Conservation (phyloP, 805 yeast genomes). For the Suhomyces prunicola region DNA sequence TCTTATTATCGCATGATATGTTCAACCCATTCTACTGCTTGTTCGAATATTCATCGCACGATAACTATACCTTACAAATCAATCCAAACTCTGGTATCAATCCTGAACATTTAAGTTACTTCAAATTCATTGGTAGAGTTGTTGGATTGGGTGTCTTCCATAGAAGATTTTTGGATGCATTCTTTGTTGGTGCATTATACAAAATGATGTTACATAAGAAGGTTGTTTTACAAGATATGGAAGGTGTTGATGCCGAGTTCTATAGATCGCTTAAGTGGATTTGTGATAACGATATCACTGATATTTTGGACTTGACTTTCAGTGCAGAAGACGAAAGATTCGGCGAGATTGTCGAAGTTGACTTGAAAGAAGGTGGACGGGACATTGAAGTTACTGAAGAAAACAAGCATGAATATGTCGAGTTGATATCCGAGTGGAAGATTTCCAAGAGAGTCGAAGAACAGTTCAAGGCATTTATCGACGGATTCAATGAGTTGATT, state of each 20-base stretch:
- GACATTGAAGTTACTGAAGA: slow-evolving; percentile 91
- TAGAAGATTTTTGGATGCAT: slow-evolving; percentile 94
- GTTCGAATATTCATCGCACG: slow-evolving; percentile 96
- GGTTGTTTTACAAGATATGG: slow-evolving; percentile 95
- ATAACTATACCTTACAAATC: slow-evolving; percentile 95
- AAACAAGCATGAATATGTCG: slow-evolving; percentile 92
- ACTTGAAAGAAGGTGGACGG: slow-evolving; percentile 84
- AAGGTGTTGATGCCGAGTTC: slow-evolving; percentile 97
- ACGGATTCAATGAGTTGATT: slow-evolving; percentile 94
- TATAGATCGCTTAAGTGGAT: slow-evolving; percentile 95
- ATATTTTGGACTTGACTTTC: slow-evolving; percentile 80
- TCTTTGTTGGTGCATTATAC: slow-evolving; percentile 96
- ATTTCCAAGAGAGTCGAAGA: slow-evolving; percentile 89
- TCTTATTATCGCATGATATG: slow-evolving; percentile 95
- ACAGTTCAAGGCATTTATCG: slow-evolving; percentile 94
- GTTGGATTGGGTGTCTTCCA: slow-evolving; percentile 99
- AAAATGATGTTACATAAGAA: slow-evolving; percentile 96
- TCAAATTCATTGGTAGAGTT: slow-evolving; percentile 97
- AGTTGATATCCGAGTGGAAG: slow-evolving; percentile 93
- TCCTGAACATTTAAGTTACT: slow-evolving; percentile 96
- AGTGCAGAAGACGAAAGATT: slow-evolving; percentile 89
- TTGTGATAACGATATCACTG: slow-evolving; percentile 87
- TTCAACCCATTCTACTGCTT: slow-evolving; percentile 97
- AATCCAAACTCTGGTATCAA: slow-evolving; percentile 96
- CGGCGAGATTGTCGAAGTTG: slow-evolving; percentile 87